A percentile compares a stretch with the other conserved stretches of the same genome.
phyloP scores from a whole-genome alignment of 139 green algal genomes.

The Picochlorum sp. region DNA sequence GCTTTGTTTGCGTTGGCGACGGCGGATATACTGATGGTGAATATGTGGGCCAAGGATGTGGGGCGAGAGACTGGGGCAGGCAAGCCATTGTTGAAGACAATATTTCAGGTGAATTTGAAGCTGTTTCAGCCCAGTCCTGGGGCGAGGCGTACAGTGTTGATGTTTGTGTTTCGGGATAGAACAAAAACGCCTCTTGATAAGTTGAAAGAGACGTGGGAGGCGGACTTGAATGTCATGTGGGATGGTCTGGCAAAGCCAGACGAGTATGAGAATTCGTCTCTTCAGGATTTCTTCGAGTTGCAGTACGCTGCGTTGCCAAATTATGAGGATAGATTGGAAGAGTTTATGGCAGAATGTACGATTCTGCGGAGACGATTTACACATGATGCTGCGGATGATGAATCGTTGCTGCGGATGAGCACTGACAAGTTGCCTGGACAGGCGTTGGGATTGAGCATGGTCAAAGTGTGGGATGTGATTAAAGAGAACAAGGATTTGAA shows the following conservation, averaged over 20 bases:
- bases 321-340: conserved; percentile 87
- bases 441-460: conserved; percentile 65
- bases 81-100: conserved; percentile 96
- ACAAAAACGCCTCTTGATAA: conserved; percentile 76
- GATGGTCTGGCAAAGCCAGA: conserved; percentile 75
- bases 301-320: conserved; percentile 76
- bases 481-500: conserved; percentile 92
- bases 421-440: conserved; percentile 49
- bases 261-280: conserved; percentile 41
- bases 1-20: conserved; percentile 92
- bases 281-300: conserved; percentile 92
- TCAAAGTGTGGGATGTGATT: conserved; percentile 86
- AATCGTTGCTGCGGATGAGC: conserved; percentile 41
- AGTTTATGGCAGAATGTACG: conserved; percentile 73
- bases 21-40: conserved; percentile 92
- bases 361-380: conserved; percentile 65
- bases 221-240: conserved; percentile 82
- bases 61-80: conserved; percentile 88
- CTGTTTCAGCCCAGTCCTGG: conserved; percentile 78
- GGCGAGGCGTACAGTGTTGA: conserved; percentile 57
- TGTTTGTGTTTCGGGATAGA: conserved; percentile 97
- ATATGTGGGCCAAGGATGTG: conserved; percentile 98
- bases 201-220: conserved; percentile 46
- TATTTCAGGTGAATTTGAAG: conserved; percentile 98
- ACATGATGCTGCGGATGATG: conserved; percentile 36